Evolutionary conservation across 2,329 filamentous ascomycete species (phyloP), one percentile per base, ranked within the genome.

Genomic region (Hymenoscyphus infarciens): DNA sequence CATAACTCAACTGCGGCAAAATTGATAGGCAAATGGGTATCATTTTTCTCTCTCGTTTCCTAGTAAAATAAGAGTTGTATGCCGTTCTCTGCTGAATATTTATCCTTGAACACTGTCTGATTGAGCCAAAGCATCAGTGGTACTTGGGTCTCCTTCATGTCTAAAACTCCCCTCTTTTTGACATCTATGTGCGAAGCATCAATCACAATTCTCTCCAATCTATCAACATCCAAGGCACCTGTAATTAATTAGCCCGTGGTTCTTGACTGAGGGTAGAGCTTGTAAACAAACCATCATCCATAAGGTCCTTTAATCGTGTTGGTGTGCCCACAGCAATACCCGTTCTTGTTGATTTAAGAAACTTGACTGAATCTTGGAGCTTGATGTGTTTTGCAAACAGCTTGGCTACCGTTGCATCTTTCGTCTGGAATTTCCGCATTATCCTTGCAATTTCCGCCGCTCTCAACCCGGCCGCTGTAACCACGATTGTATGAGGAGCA

Each of bases 351-450:
- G 78, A 82, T 71, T 89, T 83, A 52, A 96, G 85, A 73, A 90
- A 90, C 63, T 88, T 82, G 59, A 93, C 86, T 38, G 93, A 90
- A 71, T 98, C 94, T 60, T 91, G 85, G 11, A 99, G 77, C 78
- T 99, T 99, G 80, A 99, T 96, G 75, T 99, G 95, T 76, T 99
- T 99, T 35, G 95, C 94, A 76, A 99, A 99, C 74, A 99, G 80
- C 76, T 99, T 99, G 1, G 91, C 90, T 1, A 99, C 87, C 55
- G 85, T 83, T 57, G 83, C 86, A 8, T 91, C 87, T 74, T 95
- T 92, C 59, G 83, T 87, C 73, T 93, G 90, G 70, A 95, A 94
- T 67, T 87, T 87, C 56, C 92, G 85, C 66, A 69, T 75, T 53
- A 78, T 89, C 87, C 89, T 85, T 31, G 90, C 87, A 56, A 97